Conservation (phyloP, 169 alveolate genomes). For the Toxoplasma gondii region DNA sequence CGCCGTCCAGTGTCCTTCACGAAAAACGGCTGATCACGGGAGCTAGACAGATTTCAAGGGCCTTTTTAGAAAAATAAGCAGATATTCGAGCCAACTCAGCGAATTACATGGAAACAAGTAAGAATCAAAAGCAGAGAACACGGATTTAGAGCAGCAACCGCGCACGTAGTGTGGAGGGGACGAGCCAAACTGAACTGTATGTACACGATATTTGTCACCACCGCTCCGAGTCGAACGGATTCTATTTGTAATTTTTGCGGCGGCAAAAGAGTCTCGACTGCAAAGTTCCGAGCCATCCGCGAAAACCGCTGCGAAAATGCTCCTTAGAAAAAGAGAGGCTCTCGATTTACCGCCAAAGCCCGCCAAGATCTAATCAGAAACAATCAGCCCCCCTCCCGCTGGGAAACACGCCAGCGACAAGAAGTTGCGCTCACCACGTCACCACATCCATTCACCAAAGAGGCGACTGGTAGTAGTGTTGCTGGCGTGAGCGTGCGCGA, state of each 20-base stretch:
- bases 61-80: background rate
- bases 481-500: background rate
- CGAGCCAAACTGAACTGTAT: background rate
- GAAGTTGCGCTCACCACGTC: background rate
- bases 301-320: background rate
- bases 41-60: background rate
- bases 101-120: background rate
- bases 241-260: background rate
- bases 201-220: background rate
- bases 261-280: background rate
- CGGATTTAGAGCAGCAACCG: conserved; percentile 2
- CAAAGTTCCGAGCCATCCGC: background rate
- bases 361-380: background rate
- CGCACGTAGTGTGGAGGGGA: background rate
- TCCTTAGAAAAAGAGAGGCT: background rate
- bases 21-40: background rate
- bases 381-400: background rate
- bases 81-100: background rate
- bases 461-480: background rate
- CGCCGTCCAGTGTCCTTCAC: background rate
- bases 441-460: background rate
- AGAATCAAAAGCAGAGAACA: background rate
- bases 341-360: background rate
- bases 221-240: background rate
- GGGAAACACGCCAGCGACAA: conserved; percentile 9